Base-by-base conservation (phyloP, 352 stramenopile species). In the Pythium periplocum region DNA sequence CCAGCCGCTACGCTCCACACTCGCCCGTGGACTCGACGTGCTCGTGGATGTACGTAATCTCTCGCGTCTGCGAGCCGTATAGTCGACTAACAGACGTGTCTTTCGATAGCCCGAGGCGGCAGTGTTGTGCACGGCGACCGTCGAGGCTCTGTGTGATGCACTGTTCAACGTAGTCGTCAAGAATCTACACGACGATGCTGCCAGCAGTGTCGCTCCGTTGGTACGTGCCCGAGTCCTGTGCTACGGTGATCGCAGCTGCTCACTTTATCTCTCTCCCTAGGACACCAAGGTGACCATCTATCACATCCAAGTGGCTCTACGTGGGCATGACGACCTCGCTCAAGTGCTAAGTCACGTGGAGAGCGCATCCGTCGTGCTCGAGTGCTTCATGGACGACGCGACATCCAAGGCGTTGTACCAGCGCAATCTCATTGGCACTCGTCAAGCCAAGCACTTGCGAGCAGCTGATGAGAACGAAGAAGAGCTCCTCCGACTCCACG, bases 231-330 rank as follows among this genome's bases (percentile, higher is more conserved):
- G 12, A 26, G 17, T 26, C 17, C 17, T 26, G 17, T 26, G 17
- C 17, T 26, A 26, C 17, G 17, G 17, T 26, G 17, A 31, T 9
- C 43, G 43, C 43, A 31, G 6, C 8, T n/a, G 43, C 10, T 48
- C 17, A n/a, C 31, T 34, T 2, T n/a, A 17, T 5, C 45, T 39
- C 17, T 43, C 33, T 34, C 33, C 26, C 44, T 36, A 69, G 65
- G 68, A 75, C 51, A 83, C 70, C 41, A 83, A 78, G 45, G 64
- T 83, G 45, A 79, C 71, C 4, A 63, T 81, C 42, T 75, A 58
- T 52, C 71, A 83, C 54, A 57, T 86, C 43, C 75, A 86, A 36
- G 64, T 83, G 30, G 72, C 72, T 40, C 53, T 86, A 12, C 69
- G 72, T 36, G 69, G 64, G 36, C 68, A 85, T 38, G 46, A 56